phyloP scores from a whole-genome alignment of 1,284 basidiomycete species.

The Ganoderma resinaceum region DNA sequence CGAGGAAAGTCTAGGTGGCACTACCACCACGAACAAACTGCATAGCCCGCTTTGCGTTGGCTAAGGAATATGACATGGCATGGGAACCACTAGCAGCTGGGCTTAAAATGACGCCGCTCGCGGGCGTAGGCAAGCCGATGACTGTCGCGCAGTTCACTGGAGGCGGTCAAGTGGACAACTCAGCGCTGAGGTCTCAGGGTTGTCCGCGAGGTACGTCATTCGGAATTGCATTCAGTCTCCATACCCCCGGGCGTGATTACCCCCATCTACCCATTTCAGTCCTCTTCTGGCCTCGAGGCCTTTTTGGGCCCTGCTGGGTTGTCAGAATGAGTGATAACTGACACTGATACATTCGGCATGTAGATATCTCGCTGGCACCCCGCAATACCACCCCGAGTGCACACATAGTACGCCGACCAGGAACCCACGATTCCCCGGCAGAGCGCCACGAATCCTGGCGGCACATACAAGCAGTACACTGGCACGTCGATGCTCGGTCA shows the following conservation, averaged over 20 bases:
- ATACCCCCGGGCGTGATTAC: background rate
- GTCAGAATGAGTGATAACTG: background rate
- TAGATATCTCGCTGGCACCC: background rate
- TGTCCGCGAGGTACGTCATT: background rate
- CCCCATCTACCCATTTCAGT: background rate
- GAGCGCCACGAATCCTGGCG: background rate
- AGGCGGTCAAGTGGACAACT: background rate
- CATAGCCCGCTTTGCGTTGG: too few relatives aligned
- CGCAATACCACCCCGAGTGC: background rate
- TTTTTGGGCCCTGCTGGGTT: background rate
- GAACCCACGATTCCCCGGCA: background rate
- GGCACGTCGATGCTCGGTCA: slow-evolving; percentile 57
- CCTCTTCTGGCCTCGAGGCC: background rate
- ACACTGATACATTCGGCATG: background rate
- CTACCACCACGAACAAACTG: too few relatives aligned
- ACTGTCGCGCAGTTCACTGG: slow-evolving; percentile 5
- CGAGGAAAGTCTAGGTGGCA: too few relatives aligned
- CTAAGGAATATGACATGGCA: slow-evolving; percentile 49
- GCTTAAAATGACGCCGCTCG: slow-evolving; percentile 53
- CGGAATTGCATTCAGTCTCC: background rate
- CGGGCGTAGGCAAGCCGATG: slow-evolving; percentile 54
- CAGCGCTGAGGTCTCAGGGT: background rate
- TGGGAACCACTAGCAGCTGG: slow-evolving; percentile 54
- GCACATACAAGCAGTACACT: slow-evolving; percentile 49
- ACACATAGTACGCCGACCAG: background rate